Evolutionary conservation across 2,329 filamentous ascomycete genomes (phyloP), one percentile per base, ranked within the genome.

Genomic region (Akanthomyces lecanii): DNA sequence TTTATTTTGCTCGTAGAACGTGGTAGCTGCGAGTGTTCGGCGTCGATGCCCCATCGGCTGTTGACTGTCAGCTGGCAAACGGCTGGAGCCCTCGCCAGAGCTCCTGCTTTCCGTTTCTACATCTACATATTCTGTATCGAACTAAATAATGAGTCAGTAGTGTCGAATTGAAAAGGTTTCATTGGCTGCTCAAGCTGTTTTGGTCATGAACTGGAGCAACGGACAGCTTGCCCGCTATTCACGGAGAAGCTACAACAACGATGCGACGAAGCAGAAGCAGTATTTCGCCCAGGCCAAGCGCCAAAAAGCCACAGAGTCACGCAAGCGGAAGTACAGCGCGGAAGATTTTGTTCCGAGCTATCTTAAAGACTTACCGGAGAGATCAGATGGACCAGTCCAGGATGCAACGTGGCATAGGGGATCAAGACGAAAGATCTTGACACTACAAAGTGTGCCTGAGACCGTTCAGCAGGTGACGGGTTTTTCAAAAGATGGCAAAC

Each of bases 201-300:
- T 33, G 36, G 66, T 38, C 48, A 79, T 79, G 77, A 79, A 79
- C 66, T 78, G 78, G 76, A 78, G 73, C 2, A 75, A 75, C 65
- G 75, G 76, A 11, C 65, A 69, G 40, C 72, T 77, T 25, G 70
- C 75, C 50, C 75, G 77, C 10, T 72, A 78, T 63, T 71, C 73
- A 30, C 71, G 71, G 42, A 70, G 71, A 7, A 75, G 71, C 16
- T 74, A 68, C 69, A 73, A 73, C 23, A 65, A 70, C 33, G 74
- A 77, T 45, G 63, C 66, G 21, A 68, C 71, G 23, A 74, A 72
- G 18, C 77, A 79, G 65, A 75, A 72, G 51, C 66, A 74, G 59
- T 73, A 75, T 60, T 79, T 79, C 65, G 76, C 76, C 21, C 75
- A 72, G 61, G 71, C 70, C 18, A 28, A 52, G 48, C 40, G 40